Evolutionary conservation across 2,329 filamentous ascomycete species (phyloP).

Genomic region (Blastomyces gilchristii): DNA sequence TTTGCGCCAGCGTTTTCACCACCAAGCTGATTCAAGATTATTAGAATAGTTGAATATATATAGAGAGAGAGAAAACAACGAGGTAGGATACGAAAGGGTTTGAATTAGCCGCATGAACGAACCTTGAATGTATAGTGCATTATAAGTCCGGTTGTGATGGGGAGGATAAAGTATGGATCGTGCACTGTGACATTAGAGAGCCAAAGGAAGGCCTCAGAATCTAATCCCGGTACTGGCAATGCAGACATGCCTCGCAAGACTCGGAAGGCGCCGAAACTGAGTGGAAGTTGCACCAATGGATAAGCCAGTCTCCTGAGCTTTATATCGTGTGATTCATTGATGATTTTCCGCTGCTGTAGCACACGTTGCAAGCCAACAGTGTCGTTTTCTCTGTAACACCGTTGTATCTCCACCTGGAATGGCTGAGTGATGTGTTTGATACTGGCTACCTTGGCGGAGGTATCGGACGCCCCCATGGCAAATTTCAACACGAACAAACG

Average conservation of each 20-base stretch:
- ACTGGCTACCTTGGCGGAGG: constrained; percentile 50
- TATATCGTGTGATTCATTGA: constrained; percentile 49
- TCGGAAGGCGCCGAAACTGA: constrained; percentile 74
- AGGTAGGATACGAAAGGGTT: not conserved
- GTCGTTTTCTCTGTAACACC: constrained; percentile 37
- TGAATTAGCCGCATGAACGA: constrained; percentile 21
- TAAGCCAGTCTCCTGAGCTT: constrained; percentile 42
- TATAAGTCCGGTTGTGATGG: constrained; percentile 47
- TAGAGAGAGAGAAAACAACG: not conserved
- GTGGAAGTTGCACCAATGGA: constrained; percentile 54
- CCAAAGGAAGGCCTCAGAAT: constrained; percentile 64
- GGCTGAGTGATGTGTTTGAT: constrained; percentile 50
- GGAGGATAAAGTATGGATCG: constrained; percentile 72
- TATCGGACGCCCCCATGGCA: constrained; percentile 52
- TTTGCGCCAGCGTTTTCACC: not conserved
- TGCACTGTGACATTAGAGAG: constrained; percentile 62
- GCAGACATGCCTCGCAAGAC: constrained; percentile 61
- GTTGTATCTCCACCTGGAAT: constrained; percentile 46
- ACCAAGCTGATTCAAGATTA: not conserved
- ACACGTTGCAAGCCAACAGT: constrained; percentile 38
- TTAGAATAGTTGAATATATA: not conserved
- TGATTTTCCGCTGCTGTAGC: constrained; percentile 38
- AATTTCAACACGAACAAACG: constrained; percentile 58
- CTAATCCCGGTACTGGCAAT: constrained; percentile 71
- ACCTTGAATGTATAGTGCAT: constrained; percentile 53